Percentiles rank a stretch among this genome's conserved stretches.
phyloP scores from a whole-genome alignment of 768 basidiomycete genomes.

The Boletus pseudo-olivaceus region DNA sequence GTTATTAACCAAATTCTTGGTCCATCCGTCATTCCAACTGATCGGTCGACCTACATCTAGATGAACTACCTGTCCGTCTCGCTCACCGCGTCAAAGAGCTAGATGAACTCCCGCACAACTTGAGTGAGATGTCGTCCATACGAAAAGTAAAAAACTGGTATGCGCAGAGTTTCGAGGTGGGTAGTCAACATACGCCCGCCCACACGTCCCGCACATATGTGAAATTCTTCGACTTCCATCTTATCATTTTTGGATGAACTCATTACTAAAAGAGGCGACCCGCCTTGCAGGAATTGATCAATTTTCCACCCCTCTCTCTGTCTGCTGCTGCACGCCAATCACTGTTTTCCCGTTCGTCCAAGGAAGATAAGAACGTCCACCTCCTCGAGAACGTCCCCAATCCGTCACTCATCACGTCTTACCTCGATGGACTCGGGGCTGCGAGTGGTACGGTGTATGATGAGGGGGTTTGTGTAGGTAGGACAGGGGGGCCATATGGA shows the following conservation, averaged over 20 bases:
- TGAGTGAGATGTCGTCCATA: slow-evolving; percentile 89
- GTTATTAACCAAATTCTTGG: slow-evolving; percentile 11
- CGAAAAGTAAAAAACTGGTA: slow-evolving; percentile 98
- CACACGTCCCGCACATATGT: neutral
- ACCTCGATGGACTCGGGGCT: slow-evolving; percentile 32
- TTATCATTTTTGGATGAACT: neutral
- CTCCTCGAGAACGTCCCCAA: slow-evolving; percentile 80
- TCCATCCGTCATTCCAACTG: neutral
- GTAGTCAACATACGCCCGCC: slow-evolving; percentile 15
- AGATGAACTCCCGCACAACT: slow-evolving; percentile 87
- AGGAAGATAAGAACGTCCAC: slow-evolving; percentile 27
- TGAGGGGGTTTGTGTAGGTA: neutral
- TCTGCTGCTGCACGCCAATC: slow-evolving; percentile 67
- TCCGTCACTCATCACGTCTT: slow-evolving; percentile 52
- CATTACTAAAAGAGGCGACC: neutral
- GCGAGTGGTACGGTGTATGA: slow-evolving; percentile 9
- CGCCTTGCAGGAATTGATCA: slow-evolving; percentile 73
- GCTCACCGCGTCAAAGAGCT: slow-evolving; percentile 96
- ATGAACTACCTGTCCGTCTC: slow-evolving; percentile 92
- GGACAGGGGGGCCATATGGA: neutral
- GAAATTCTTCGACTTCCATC: neutral
- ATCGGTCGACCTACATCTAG: slow-evolving; percentile 33
- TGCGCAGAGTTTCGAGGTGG: slow-evolving; percentile 94
- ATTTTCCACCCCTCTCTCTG: slow-evolving; percentile 75
- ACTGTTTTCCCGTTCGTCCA: slow-evolving; percentile 46